Evolutionary conservation across 345 rosid species (phyloP), one percentile per base, ranked within the genome.

Genomic region (Lepidium didymum): DNA sequence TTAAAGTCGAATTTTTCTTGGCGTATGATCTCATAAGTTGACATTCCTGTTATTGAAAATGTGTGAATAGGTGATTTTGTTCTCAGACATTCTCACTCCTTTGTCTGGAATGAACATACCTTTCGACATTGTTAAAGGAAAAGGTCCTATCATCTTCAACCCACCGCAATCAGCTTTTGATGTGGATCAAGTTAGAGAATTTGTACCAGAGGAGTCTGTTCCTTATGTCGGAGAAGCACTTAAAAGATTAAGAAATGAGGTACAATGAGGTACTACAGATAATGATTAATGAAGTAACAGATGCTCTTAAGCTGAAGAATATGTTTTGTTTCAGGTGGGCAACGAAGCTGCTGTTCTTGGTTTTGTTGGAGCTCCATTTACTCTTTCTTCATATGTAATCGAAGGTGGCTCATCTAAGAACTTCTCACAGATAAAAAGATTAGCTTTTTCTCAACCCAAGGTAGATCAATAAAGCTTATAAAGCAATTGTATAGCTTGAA

Each of bases 101-200:
- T 92, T 94, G 73, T 80, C 99, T 49, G 97, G 99, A 76, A 94
- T 94, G 99, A 94, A 94, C 79, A 87, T 94, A 81, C 99, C 97
- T 56, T 94, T 94, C 47, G 97, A 94, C 76, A 91, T 94, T 79
- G 86, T 89, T 67, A 89, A 91, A 81, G 97, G 97, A 7, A 94
- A 89, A 79, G 97, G 99, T 77, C 99, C 91, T 25, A 77, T 91
- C 55, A 91, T 94, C 72, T 89, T 89, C 46, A 72, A 87, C 57
- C 97, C 99, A 23, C 76, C 89, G n/a, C 78, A 75, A 15, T 80
- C 89, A 40, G 80, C 89, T 64, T 77, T 77, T n/a, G 91, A 89
- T 54, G 96, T 91, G 44, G 82, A 78, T 78, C 76, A 77, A 85
- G 99, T 89, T 55, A 80, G 86, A 77, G 96, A 91, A 72, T 95